These are phyloP conservation scores for Mortierella sp. DNA, from an alignment of 371 early-diverging fungal genomes.

Conservation along the genomic window DNA sequence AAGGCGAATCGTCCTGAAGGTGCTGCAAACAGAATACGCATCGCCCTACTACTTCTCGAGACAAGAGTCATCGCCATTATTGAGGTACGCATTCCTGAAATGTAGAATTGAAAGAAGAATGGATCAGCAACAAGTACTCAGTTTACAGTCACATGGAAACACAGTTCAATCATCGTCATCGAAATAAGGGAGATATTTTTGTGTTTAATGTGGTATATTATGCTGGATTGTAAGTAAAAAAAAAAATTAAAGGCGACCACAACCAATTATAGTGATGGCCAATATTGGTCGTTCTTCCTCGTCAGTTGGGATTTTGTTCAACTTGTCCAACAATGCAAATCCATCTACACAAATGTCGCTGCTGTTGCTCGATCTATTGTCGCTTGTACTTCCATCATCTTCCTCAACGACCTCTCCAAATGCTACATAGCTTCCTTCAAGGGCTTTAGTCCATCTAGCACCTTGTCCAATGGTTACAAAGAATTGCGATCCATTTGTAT, in stretches of 20 bases:
- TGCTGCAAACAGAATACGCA: not conserved
- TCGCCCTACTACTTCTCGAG: not conserved
- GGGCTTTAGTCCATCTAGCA: conserved; percentile 63
- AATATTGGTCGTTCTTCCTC: conserved; percentile 58
- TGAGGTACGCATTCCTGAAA: not conserved
- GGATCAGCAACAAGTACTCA: too few species aligned
- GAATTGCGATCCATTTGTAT: conserved; percentile 90
- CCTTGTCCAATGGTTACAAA: conserved; percentile 76
- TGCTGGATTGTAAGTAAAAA: too few species aligned
- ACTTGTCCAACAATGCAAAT: conserved; percentile 58
- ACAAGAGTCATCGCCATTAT: not conserved
- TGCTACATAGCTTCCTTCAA: conserved; percentile 84
- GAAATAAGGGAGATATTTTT: too few species aligned
- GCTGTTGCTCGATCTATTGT: conserved; percentile 4
- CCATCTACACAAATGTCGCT: conserved; percentile 38
- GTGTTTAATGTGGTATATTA: too few species aligned
- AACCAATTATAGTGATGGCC: conserved; percentile 58
- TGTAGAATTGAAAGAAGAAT: not conserved
- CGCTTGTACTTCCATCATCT: not conserved
- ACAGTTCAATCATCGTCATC: too few species aligned
- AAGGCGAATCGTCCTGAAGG: not conserved
- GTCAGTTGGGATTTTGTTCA: conserved; percentile 59
- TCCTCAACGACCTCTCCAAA: conserved; percentile 78
- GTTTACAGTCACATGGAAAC: too few species aligned
- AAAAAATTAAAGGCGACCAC: conserved; percentile 48